These are phyloP conservation scores for Podaxis pistillaris DNA, from an alignment of 768 basidiomycete genomes.

Conservation along the genomic window DNA sequence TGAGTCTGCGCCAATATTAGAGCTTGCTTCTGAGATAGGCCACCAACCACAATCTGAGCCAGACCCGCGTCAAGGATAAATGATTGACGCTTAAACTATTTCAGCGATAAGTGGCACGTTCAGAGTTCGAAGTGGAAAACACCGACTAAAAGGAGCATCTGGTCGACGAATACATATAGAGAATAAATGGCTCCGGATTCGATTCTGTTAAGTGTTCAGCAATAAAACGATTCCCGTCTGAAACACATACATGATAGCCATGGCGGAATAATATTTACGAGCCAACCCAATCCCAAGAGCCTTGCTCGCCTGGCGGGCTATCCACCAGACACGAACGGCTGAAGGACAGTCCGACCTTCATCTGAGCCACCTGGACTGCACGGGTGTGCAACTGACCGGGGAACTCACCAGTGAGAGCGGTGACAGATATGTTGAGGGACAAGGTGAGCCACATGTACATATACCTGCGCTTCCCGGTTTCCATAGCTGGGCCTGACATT, in stretches of 20 bases:
- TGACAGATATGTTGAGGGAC: constrained; percentile 32
- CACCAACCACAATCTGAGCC: constrained; percentile 20
- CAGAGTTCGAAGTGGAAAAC: no score
- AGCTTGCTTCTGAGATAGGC: no score
- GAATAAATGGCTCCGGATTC: constrained; percentile 39
- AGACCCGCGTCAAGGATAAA: constrained; percentile 26
- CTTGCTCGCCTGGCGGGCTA: constrained; percentile 24
- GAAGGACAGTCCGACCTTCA: no score
- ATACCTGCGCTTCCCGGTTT: constrained; percentile 20
- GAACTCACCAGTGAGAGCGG: constrained; percentile 31
- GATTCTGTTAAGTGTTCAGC: constrained; percentile 22
- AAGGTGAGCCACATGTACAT: constrained; percentile 33
- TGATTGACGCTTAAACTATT: background rate
- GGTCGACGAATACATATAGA: constrained; percentile 8
- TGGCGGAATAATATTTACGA: constrained; percentile 30
- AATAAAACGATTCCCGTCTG: background rate
- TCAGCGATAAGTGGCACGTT: background rate
- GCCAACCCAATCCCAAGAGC: constrained; percentile 29
- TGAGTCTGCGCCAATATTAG: background rate
- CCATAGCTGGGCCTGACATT: constrained; percentile 20
- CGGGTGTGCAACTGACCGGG: background rate
- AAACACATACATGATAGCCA: constrained; percentile 33
- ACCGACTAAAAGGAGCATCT: background rate
- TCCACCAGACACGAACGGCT: constrained; percentile 38
- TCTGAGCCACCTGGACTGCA: background rate